phyloP scores from a whole-genome alignment of 495 filamentous ascomycete species.

The Penicillium mononematosum region DNA sequence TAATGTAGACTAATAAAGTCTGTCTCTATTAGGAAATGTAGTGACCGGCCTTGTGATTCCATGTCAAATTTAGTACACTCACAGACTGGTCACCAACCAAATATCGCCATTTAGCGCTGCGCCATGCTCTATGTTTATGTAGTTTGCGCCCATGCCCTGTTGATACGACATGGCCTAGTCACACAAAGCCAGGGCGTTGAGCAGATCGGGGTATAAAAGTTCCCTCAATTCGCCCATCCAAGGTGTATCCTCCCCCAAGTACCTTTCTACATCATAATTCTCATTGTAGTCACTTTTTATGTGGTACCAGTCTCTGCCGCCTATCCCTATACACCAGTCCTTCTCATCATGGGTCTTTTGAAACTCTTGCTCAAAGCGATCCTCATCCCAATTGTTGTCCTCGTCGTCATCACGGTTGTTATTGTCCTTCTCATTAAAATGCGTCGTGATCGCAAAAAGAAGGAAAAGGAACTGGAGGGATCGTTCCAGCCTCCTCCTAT shows the following conservation, averaged over 20 bases:
- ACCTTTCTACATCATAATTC: neutral
- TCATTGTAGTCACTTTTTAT: too few relatives aligned
- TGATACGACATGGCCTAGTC: constrained; percentile 1
- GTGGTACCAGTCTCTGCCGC: neutral
- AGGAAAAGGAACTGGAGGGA: constrained; percentile 5
- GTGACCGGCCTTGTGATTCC: neutral
- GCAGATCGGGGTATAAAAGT: constrained; percentile 4
- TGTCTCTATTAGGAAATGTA: neutral
- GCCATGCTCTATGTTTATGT: neutral
- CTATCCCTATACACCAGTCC: neutral
- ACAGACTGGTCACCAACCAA: constrained; percentile 2
- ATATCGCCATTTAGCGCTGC: constrained; percentile 2
- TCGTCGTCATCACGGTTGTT: constrained; percentile 9
- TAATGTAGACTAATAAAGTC: neutral
- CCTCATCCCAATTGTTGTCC: constrained; percentile 12
- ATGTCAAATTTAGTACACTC: neutral
- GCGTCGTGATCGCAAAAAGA: constrained; percentile 11
- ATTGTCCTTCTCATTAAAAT: constrained; percentile 8
- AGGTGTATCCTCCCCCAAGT: neutral
- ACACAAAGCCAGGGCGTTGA: neutral
- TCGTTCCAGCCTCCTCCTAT: constrained; percentile 13
- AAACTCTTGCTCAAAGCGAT: constrained; percentile 16
- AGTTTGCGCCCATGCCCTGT: neutral
- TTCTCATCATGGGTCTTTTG: constrained; percentile 11
- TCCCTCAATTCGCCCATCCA: neutral